Evolutionary conservation across 2,329 filamentous ascomycete species (phyloP).

Genomic region (Alternaria solani): DNA sequence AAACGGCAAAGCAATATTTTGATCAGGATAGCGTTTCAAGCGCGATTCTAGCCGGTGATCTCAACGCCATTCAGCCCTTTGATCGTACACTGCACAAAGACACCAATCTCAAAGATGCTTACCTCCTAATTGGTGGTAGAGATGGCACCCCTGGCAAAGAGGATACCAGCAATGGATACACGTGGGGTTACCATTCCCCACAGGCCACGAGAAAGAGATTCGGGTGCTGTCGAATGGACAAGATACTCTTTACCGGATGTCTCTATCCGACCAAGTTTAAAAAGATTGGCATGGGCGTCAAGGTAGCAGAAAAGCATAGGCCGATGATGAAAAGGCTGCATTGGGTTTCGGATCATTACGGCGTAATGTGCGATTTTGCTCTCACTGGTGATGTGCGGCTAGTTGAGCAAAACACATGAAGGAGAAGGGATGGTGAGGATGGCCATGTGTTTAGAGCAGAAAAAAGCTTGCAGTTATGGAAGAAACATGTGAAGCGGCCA

Average conservation of each 20-base stretch:
- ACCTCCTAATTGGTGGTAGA: slow-evolving; percentile 59
- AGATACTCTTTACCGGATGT: slow-evolving; percentile 58
- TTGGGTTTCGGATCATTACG: slow-evolving; percentile 63
- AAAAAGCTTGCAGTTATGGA: neutral
- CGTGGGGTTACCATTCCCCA: slow-evolving; percentile 62
- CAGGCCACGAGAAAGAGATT: slow-evolving; percentile 52
- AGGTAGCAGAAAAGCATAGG: slow-evolving; percentile 50
- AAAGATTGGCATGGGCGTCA: slow-evolving; percentile 59
- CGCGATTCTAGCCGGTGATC: slow-evolving; percentile 62
- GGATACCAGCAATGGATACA: slow-evolving; percentile 61
- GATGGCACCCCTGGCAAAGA: slow-evolving; percentile 40
- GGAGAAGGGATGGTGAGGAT: neutral
- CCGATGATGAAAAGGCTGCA: slow-evolving; percentile 49
- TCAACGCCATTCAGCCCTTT: slow-evolving; percentile 66
- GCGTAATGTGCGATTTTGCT: slow-evolving; percentile 50
- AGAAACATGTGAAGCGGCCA: neutral
- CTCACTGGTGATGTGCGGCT: slow-evolving; percentile 8
- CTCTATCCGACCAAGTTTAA: slow-evolving; percentile 50
- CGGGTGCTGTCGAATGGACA: slow-evolving; percentile 64
- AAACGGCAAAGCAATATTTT: slow-evolving; percentile 56
- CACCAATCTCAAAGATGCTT: slow-evolving; percentile 62
- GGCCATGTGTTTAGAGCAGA: neutral
- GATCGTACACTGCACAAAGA: slow-evolving; percentile 59
- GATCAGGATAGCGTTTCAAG: slow-evolving; percentile 50
- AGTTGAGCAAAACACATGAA: neutral